Evolutionary conservation across 176 grass and related monocot genomes (phyloP), one percentile per base, ranked within the genome.

Genomic region (Triticum monococcum): DNA sequence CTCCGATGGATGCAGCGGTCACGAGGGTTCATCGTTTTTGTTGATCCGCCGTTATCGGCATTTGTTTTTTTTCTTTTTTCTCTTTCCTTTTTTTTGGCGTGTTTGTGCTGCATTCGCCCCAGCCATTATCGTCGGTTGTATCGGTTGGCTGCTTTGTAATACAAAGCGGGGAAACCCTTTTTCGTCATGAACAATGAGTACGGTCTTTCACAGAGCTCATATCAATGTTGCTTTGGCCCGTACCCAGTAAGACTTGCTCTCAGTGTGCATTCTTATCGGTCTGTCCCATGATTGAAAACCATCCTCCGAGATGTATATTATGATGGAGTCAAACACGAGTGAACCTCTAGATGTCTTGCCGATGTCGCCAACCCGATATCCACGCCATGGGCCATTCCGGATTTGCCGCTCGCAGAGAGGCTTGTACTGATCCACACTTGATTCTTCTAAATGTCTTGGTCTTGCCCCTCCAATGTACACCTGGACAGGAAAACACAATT

Each of bases 221-320:
- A 72, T 72, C 36, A 41, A 41, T 72, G 36, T 24, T 41, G 9
- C 23, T 22, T 72, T 41, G 69, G 69, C 22, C 69, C 69, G 35
- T 72, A 46, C 16, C 40, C 33, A 8, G 65, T 52, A 46, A 46
- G 79, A 65, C 25, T 67, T 67, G 40, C 9, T 13, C 32, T 38
- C 80, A 0, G 22, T 18, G 18, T 36, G 66, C 46, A 82, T 33
- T 31, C 12, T 12, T 68, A 46, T 20, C 43, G 43, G 46, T 69
- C 11, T 54, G 43, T 1, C 5, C 43, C 64, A 68, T 12, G 17
- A 24, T 13, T 35, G 28, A 13, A 23, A 22, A 20, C 79, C 63
- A 68, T 81, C 79, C 64, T 69, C 79, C 11, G 79, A 81, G 41
- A 81, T 68, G 7, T 81, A 81, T 46, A 1, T 8, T 33, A 81